Evolutionary conservation across 441 rosid genomes (phyloP), one percentile per base, ranked within the genome.

Genomic region (Mallotus japonicus): DNA sequence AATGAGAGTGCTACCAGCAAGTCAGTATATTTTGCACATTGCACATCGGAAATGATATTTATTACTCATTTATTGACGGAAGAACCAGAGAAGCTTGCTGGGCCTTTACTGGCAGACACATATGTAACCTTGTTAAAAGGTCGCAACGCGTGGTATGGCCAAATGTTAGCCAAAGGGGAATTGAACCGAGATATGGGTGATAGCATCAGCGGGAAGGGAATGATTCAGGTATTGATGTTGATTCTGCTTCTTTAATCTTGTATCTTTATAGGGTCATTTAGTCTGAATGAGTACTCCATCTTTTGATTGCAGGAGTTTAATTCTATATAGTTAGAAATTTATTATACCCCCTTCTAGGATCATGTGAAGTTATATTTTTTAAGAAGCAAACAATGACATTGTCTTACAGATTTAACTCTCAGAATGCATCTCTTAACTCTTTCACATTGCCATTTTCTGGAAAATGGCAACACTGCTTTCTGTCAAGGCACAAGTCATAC

Each of bases 1-100:
- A 85, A 83, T 19, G 89, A 85, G 79, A 85, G 89, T 20, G 89
- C 89, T 5, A 85, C 89, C 9, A 83, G 89, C 82, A 85, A 85
- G 70, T 85, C 89, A 0, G 87, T 85, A 12, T 85, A 85, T 55
- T 85, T 85, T 58, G 87, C 89, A 12, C 89, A 85, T 37, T 85
- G 89, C 53, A 85, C 89, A 9, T 85, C 89, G 22, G 89, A 85
- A 77, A 85, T 85, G 89, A 85, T 85, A 75, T 85, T 83, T 60
- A 85, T 85, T 47, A 85, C 89, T 14, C 87, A 85, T 74, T 59
- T 85, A 62, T 68, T 85, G 78, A 80, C 89, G 1, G 87, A 85
- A 78, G 89, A 83, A 61, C 89, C 89, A 0, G 89, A 85, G 84
- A 85, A 79, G 76, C 83, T 85, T 44, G 89, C 89, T 50, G 89